Base-by-base conservation (phyloP, 306 rosid species). In the Potentilla sterilis region DNA sequence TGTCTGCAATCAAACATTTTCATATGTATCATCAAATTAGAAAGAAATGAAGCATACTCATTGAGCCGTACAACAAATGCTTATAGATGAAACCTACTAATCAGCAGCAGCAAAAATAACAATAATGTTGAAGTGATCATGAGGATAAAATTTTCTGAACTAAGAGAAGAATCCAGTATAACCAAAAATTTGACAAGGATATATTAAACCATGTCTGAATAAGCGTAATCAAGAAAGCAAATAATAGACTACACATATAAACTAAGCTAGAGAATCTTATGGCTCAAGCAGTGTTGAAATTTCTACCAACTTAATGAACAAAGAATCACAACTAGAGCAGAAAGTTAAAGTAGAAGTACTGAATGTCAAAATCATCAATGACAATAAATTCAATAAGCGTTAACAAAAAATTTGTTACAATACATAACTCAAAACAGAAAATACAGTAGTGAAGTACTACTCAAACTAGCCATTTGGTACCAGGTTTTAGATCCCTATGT, bases 401-500 rank as follows among this genome's bases (percentile, higher is more conserved):
- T 62, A 37, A 65, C 70, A 65, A 35, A n/a, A 35, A 64, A 34
- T 14, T 35, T 52, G 35, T 47, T 52, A 18, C 4, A 59, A 3
- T 24, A 67, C 47, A 69, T 58, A 28, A 81, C 54, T 71, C 52
- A 70, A 57, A 74, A 44, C 42, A 80, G 38, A 43, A 62, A 67
- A 48, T 51, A 43, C 48, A 52, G 59, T 16, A 67, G 64, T 7
- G 5, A 73, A 80, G 59, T 4, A 57, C 66, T 62, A 58, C 74
- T 54, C 64, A 75, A 78, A 41, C 79, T 49, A 75, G 82, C 66
- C 52, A 22, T 44, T 38, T 13, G 46, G 77, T 90, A 95, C 97
- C 97, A 73, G 99, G 99, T 85, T 95, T 95, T 38, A 95, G 84
- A 86, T 95, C 99, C 89, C 99, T 90, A 66, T 95, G 97, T 69